Conservation (phyloP, 2,329 filamentous ascomycete genomes). For the Diaporthe citrichinensis region DNA sequence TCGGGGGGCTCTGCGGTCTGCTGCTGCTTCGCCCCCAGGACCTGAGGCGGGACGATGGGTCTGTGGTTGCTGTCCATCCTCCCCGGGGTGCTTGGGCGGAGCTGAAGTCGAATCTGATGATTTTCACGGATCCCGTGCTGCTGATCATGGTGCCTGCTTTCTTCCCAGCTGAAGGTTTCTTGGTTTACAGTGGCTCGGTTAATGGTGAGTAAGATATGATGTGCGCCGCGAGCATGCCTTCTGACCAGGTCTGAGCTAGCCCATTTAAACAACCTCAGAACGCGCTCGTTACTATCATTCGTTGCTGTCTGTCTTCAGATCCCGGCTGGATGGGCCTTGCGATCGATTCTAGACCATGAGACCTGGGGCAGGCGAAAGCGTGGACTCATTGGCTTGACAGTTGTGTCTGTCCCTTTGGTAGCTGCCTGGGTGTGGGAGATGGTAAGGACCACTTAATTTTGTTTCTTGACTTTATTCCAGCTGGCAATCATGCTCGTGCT, state of each 20-base stretch:
- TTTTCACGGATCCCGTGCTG: constrained; percentile 40
- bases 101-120: constrained; percentile 43
- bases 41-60: constrained; percentile 4
- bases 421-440: constrained; percentile 51
- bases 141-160: constrained; percentile 42
- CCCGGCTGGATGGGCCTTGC: constrained; percentile 47
- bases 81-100: constrained; percentile 12
- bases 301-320: constrained; percentile 51
- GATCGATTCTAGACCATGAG: constrained; percentile 42
- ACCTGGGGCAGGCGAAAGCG: constrained; percentile 36
- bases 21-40: constrained; percentile 7
- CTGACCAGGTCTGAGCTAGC: neutral
- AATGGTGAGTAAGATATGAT: constrained; percentile 42
- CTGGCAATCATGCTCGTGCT: neutral
- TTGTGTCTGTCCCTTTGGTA: constrained; percentile 46
- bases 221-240: neutral
- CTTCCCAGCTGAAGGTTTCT: constrained; percentile 49
- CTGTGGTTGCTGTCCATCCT: constrained; percentile 41
- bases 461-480: too few species aligned
- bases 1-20: constrained; percentile 21
- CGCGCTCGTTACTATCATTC: constrained; percentile 48
- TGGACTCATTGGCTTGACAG: constrained; percentile 44
- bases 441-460: neutral
- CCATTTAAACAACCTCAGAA: constrained; percentile 14
- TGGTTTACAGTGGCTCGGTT: constrained; percentile 52